A percentile compares a stretch with the other conserved stretches of the same genome.
Conservation (phyloP, 129 eudicot species). For the Artemisia annua region DNA sequence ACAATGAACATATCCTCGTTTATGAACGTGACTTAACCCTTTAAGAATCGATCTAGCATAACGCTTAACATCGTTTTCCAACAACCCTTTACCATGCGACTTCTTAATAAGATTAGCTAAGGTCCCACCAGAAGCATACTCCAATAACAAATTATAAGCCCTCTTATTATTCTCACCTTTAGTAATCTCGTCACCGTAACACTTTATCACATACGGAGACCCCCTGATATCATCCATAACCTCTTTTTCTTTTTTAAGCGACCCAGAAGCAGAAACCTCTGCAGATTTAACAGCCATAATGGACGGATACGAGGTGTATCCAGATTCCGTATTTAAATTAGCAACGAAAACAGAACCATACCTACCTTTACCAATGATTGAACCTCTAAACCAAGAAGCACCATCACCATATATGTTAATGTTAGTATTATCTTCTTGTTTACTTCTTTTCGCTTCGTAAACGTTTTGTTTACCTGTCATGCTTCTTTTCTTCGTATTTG, state of each 20-base stretch:
- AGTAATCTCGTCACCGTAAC: constrained; percentile 73
- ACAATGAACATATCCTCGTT: constrained; percentile 61
- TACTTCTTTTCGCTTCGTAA: no score
- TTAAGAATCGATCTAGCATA: constrained; percentile 49
- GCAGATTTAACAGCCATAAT: constrained; percentile 74
- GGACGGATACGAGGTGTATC: constrained; percentile 51
- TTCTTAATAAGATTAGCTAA: constrained; percentile 47
- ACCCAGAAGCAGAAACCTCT: constrained; percentile 26
- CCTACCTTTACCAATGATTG: constrained; percentile 63
- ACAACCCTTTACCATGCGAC: constrained; percentile 46
- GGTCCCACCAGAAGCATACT: constrained; percentile 65
- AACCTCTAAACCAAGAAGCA: constrained; percentile 64
- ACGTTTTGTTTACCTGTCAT: no score
- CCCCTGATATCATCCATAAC: constrained; percentile 34
- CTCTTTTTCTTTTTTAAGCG: constrained; percentile 55
- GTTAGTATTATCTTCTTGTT: no score
- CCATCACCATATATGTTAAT: constrained; percentile 79
- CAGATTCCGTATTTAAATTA: constrained; percentile 55
- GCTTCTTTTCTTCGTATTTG: no score
- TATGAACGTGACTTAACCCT: constrained; percentile 51
- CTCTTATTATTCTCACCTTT: constrained; percentile 48
- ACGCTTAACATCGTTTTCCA: constrained; percentile 26
- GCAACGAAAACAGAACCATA: constrained; percentile 69
- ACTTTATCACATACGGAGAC: constrained; percentile 45
- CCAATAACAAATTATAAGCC: constrained; percentile 47